Evolutionary conservation across 176 grass and related monocot genomes (phyloP), one percentile per base, ranked within the genome.

Genomic region (Oryza meridionalis): DNA sequence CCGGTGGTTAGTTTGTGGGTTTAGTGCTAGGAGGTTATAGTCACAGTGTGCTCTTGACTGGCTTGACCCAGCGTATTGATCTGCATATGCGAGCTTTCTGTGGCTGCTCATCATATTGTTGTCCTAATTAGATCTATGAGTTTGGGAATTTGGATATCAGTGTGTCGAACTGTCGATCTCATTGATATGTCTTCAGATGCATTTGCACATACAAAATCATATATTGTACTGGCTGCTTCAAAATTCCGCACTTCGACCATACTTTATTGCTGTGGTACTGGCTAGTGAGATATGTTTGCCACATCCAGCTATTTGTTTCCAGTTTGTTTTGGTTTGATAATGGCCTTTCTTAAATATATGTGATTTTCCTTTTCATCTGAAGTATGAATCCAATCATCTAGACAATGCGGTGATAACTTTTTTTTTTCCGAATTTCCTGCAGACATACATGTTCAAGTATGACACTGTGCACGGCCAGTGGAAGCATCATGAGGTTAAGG

Each of bases 361-460:
- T 7, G 14, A n/a, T 4, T 61, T 61, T 22, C 19, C 6, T n/a
- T 21, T 61, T 22, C 7, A 62, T 11, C 21, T 11, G 9, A 11
- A 24, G 58, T 24, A 19, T 59, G 7, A 6, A 62, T 62, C 58
- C 21, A 62, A 62, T 22, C 58, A 62, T 22, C 58, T 24, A 24
- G 58, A 24, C 58, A 3, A 62, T 24, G 8, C 0, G n/a, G 6
- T 15, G 25, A 35, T 46, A 37, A 29, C 76, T 63, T 27, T 9
- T 27, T 5, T 26, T 31, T 26, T 13, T 2, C 15, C n/a, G n/a
- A 6, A 21, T 55, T 65, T 67, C 46, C 24, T 75, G 45, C 45
- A 90, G 88, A 93, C 91, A 21, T 93, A 93, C 84, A 93, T 93
- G 91, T 93, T 93, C 66, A 93, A 93, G 70, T 93, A 93, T 66